Evolutionary conservation across 495 filamentous ascomycete genomes (phyloP).

Genomic region (Chaetomium tenue): DNA sequence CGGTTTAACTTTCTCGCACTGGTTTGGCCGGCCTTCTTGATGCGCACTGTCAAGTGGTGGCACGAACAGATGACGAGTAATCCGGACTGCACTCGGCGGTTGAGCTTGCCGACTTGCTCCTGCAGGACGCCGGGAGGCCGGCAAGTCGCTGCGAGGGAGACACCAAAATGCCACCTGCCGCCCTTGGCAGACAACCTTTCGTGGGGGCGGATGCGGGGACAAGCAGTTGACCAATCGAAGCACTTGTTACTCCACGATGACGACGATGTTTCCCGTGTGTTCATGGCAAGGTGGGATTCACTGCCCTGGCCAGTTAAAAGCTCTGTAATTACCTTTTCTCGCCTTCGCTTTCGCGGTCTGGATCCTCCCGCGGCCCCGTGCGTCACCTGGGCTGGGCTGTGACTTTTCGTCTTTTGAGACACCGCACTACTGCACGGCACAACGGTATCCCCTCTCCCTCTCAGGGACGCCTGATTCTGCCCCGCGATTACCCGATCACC

Average conservation of each 20-base stretch:
- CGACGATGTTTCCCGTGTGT: slow-evolving; percentile 1
- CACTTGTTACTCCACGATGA: slow-evolving; percentile 9
- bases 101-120: no score
- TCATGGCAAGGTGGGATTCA: not conserved
- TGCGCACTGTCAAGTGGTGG: no score
- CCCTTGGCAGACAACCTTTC: no score
- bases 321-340: not conserved
- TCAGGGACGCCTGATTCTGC: not conserved
- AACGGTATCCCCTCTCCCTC: not conserved
- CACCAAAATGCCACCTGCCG: no score
- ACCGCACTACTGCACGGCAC: not conserved
- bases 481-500: not conserved
- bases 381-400: not conserved
- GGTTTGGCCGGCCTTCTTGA: no score
- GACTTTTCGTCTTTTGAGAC: not conserved
- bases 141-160: no score
- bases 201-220: no score
- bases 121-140: no score
- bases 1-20: no score
- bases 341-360: not conserved
- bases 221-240: no score
- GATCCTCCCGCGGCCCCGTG: not conserved
- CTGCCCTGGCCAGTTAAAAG: not conserved
- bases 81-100: no score
- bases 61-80: no score